Base-by-base conservation (phyloP, 345 rosid species). In the Anastatica hierochuntica region DNA sequence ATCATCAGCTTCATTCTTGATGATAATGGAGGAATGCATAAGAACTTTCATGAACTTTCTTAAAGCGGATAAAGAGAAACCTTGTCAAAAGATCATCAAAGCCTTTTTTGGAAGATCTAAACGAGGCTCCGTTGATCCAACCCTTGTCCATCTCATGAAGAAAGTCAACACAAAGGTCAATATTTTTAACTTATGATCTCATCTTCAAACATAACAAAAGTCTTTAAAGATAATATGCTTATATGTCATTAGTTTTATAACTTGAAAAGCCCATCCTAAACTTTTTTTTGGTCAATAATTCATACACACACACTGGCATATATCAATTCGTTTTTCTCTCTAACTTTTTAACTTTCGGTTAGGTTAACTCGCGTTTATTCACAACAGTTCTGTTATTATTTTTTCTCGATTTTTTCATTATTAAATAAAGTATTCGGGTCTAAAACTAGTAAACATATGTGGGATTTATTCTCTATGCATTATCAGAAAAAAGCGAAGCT, bases 11-110 rank as follows among this genome's bases (percentile, higher is more conserved):
- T 67, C 95, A 19, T 94, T 88, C 67, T 77, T 79, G 11, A 77
- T 69, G 89, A 81, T 88, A 68, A 88, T 88, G 90, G 97, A 88
- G 57, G 99, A 94, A 7, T 81, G 97, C 20, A 88, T 94, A 57
- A 75, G 74, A 57, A 88, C 94, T 16, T 88, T 94, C 85, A 81
- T 94, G 97, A 74, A 71, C 60, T 94, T 94, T 63, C 95, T 94
- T 63, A 83, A 73, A 74, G 95, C 87, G 10, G 99, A 94, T 39
- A 85, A 75, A 70, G 83, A 78, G 64, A 85, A 72, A 59, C 76
- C 94, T 2, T 81, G 80, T 66, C 94, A 88, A 39, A 67, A 59
- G 38, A 69, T 78, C 55, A 33, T 94, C 12, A 79, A 73, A 63
- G 73, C 85, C 20, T 81, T 88, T 65, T 85, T 94, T 53, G 81